Percentiles rank a stretch among this genome's conserved stretches.
These are phyloP conservation scores for Phytophthora hybrid DNA, from an alignment of 352 stramenopile genomes.

Conservation along the genomic window DNA sequence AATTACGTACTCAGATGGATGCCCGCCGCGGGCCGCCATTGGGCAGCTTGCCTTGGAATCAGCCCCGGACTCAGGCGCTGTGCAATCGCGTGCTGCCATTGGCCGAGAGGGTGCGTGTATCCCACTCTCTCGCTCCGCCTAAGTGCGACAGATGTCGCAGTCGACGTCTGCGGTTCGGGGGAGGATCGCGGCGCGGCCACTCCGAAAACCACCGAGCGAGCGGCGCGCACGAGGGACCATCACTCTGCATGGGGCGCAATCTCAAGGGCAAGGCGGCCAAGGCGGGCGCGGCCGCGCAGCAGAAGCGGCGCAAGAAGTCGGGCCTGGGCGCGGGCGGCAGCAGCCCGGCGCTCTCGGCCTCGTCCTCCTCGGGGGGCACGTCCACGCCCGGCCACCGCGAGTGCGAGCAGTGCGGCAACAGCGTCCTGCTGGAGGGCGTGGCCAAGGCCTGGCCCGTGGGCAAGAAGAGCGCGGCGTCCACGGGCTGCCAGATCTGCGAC, in stretches of 20 bases:
- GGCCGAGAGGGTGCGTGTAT: neutral
- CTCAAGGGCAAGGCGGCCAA: constrained; percentile 41
- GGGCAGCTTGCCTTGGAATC: neutral
- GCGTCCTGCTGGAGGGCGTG: constrained; percentile 50
- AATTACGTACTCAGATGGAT: neutral
- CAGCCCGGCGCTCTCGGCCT: constrained; percentile 38
- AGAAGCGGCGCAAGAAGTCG: constrained; percentile 49
- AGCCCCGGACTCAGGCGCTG: neutral
- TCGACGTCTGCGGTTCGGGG: constrained; percentile 24
- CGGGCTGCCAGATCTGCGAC: constrained; percentile 83
- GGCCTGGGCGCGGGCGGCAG: constrained; percentile 18
- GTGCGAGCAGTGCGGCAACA: constrained; percentile 64
- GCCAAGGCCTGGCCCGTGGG: constrained; percentile 48
- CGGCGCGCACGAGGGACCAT: constrained; percentile 30
- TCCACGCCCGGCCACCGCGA: constrained; percentile 56
- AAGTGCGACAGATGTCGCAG: neutral
- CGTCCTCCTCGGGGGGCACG: constrained; percentile 39
- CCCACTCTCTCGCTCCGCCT: neutral
- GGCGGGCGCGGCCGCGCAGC: constrained; percentile 25
- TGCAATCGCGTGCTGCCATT: neutral
- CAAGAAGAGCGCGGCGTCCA: constrained; percentile 60
- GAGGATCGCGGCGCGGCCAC: constrained; percentile 38
- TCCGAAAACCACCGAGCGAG: constrained; percentile 36
- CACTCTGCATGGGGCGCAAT: constrained; percentile 48
- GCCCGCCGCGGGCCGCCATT: too few species aligned